Base-by-base conservation (phyloP, 2,329 filamentous ascomycete genomes). In the Alternaria angustiovoidea region DNA sequence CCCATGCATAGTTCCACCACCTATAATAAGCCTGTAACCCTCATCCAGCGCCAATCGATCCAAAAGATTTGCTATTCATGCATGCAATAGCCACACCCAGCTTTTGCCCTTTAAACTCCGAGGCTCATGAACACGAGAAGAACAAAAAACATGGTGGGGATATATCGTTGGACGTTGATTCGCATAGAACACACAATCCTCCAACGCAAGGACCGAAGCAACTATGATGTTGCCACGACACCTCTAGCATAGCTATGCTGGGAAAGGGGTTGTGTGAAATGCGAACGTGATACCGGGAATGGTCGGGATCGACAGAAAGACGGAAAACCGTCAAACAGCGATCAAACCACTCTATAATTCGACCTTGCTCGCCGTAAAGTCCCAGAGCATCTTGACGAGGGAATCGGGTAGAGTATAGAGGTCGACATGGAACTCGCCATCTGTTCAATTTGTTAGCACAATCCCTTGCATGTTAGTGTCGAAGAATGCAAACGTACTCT, bases 401-500 rank as follows among this genome's bases (percentile, higher is more conserved):
- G 83, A 81, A 67, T 98, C 95, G 1, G 95, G 94, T 66, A 99
- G 88, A n/a, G 95, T 98, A 82, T 97, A 98, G 59, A 99, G 86
- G 75, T 99, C 95, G 70, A 99, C 94, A 62, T 97, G 95, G 82
- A 99, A 99, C 81, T 99, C 95, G 74, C 95, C 95, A 75, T 94
- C 93, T 92, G 43, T 39, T 42, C 16, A 73, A 51, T 11, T 48
- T 51, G 71, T 75, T 60, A 77, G 68, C 48, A 57, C 24, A 12
- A 30, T 18, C 9, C 4, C 26, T 2, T 4, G 43, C 3, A 16
- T 28, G 20, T 1, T 5, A 2, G 2, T 4, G 20, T 38, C 7
- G 3, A 26, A 5, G 30, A 22, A n/a, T 44, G 7, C 18, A 24
- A 54, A 86, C 90, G 82, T 82, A 96, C 93, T 91, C 74, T 99